Percentiles rank a stretch among this genome's conserved stretches.
Evolutionary conservation across 345 rosid species (phyloP).

Genomic region (Durio zibethinus): DNA sequence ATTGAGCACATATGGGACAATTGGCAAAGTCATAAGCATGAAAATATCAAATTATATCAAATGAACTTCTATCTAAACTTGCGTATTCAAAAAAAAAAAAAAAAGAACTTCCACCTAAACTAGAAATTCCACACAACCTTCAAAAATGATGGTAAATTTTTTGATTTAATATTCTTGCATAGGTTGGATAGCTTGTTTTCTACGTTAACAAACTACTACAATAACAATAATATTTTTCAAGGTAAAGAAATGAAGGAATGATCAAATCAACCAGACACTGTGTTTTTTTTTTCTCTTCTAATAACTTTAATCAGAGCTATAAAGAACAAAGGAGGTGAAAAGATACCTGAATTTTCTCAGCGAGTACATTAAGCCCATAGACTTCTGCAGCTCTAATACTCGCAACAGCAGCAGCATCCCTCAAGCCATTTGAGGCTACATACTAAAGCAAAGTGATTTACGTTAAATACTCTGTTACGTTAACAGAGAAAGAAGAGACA

Average conservation of each 20-base stretch:
- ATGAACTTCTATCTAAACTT: background rate
- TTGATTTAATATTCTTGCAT: background rate
- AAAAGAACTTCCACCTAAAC: background rate
- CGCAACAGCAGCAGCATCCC: conserved; percentile 68
- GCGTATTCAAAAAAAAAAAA: background rate
- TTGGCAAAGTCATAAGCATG: background rate
- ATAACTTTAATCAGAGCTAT: background rate
- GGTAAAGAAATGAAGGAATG: background rate
- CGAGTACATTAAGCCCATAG: conserved; percentile 66
- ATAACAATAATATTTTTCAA: background rate
- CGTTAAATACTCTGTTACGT: background rate
- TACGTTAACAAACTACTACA: background rate
- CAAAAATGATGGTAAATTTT: background rate
- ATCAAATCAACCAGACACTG: background rate
- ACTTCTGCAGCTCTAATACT: conserved; percentile 73
- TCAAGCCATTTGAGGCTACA: conserved; percentile 42
- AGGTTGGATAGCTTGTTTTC: background rate
- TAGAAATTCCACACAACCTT: background rate
- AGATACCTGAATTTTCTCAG: conserved; percentile 57
- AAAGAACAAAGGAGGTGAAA: background rate
- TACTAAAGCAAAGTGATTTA: conserved; percentile 27
- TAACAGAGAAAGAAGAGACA: background rate
- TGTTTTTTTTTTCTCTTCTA: background rate
- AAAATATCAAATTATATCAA: background rate
- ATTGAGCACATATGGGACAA: background rate